Conservation (phyloP, 192 early-diverging fungal genomes). For the Coemansia sp. region DNA sequence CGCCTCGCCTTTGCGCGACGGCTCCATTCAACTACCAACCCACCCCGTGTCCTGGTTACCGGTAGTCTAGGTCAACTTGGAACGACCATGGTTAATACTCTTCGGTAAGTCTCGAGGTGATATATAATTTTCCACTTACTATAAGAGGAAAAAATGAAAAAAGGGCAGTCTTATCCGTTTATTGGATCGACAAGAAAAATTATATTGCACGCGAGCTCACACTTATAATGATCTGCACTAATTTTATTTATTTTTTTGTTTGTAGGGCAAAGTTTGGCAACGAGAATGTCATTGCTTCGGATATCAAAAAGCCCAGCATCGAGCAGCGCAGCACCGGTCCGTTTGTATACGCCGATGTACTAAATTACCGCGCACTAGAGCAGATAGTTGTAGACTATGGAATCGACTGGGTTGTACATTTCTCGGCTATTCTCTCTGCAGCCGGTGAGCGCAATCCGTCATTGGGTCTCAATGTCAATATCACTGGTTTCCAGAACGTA, state of each 20-base stretch:
- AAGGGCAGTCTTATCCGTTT: neutral
- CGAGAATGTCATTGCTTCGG: slow-evolving; percentile 65
- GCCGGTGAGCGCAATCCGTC: slow-evolving; percentile 66
- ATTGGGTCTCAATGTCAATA: slow-evolving; percentile 62
- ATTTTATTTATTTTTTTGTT: neutral
- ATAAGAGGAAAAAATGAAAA: neutral
- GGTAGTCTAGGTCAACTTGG: slow-evolving; percentile 68
- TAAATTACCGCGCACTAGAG: slow-evolving; percentile 65
- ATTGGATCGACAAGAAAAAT: neutral
- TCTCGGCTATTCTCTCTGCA: slow-evolving; percentile 66
- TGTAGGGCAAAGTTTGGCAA: slow-evolving; percentile 59
- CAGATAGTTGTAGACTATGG: slow-evolving; percentile 64
- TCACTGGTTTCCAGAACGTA: slow-evolving; percentile 67
- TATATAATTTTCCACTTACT: neutral
- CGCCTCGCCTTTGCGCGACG: slow-evolving; percentile 22
- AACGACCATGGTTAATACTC: slow-evolving; percentile 60
- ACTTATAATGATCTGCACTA: neutral
- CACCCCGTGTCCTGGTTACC: slow-evolving; percentile 63
- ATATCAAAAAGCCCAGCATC: slow-evolving; percentile 63
- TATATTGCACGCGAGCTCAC: slow-evolving; percentile 11
- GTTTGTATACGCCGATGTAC: slow-evolving; percentile 67
- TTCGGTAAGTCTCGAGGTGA: slow-evolving; percentile 47
- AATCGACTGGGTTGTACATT: slow-evolving; percentile 69
- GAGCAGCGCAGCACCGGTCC: slow-evolving; percentile 58
- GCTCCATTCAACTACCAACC: slow-evolving; percentile 25